A percentile compares a stretch with the other conserved stretches of the same genome.
phyloP scores from a whole-genome alignment of 1,284 basidiomycete genomes.

The Austroboletus novae-zelandiae region DNA sequence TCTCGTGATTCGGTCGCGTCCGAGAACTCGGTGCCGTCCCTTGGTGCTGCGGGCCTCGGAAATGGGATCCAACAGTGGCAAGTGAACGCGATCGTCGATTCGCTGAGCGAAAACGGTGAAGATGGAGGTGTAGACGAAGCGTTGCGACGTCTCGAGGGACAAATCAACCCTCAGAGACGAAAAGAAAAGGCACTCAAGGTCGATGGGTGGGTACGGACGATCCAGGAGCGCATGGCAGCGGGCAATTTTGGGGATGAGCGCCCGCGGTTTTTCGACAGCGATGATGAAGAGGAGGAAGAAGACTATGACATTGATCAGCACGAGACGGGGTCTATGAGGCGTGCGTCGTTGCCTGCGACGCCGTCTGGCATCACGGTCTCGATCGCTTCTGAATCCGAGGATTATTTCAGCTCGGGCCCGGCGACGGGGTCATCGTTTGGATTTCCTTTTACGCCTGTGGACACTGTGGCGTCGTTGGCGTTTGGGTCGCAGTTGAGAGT shows the following conservation, averaged over 20 bases:
- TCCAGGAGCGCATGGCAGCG: constrained; percentile 59
- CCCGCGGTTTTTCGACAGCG: constrained; percentile 44
- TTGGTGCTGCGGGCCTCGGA: constrained; percentile 41
- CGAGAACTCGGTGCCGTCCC: constrained; percentile 43
- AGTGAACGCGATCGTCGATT: constrained; percentile 73
- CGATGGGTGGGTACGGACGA: constrained; percentile 75
- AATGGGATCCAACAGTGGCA: constrained; percentile 74
- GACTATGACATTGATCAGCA: constrained; percentile 40
- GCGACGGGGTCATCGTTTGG: constrained; percentile 20
- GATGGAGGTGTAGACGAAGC: constrained; percentile 80
- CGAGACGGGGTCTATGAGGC: constrained; percentile 26
- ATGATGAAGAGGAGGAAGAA: constrained; percentile 44
- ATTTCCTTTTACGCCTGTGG: constrained; percentile 16
- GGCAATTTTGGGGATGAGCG: constrained; percentile 59
- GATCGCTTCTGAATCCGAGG: constrained; percentile 20
- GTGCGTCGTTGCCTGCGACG: constrained; percentile 14
- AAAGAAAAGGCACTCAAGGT: constrained; percentile 73
- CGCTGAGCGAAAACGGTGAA: constrained; percentile 71
- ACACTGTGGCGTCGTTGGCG: constrained; percentile 4
- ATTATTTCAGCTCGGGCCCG: constrained; percentile 18
- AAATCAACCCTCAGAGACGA: constrained; percentile 71
- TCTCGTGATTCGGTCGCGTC: constrained; percentile 55
- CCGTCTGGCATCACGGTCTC: constrained; percentile 26
- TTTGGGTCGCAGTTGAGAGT: constrained; percentile 33
- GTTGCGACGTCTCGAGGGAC: constrained; percentile 73